These are phyloP conservation scores for Cryptococcus wingfieldii DNA, from an alignment of 1,284 basidiomycete species.

Conservation along the genomic window DNA sequence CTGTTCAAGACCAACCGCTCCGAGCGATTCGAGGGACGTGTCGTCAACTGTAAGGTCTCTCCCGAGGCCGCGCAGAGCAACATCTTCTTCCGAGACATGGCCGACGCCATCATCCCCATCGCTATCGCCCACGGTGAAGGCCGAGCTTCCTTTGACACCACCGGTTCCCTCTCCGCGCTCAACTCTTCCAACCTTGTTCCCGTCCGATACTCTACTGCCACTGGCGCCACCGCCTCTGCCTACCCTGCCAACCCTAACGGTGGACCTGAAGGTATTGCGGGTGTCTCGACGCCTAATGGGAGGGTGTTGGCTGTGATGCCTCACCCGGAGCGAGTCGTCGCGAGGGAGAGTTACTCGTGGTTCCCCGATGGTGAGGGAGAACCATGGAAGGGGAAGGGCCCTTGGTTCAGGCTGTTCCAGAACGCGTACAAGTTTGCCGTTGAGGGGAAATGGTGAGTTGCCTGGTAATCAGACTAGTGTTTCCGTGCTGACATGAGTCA, in stretches of 20 bases:
- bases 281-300: constrained; percentile 78
- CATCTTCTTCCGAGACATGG: constrained; percentile 87
- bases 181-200: constrained; percentile 59
- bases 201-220: constrained; percentile 70
- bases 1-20: constrained; percentile 84
- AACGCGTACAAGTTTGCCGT: constrained; percentile 60
- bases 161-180: constrained; percentile 51
- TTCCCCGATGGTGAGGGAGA: constrained; percentile 60
- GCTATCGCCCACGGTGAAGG: constrained; percentile 97
- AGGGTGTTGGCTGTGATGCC: constrained; percentile 94
- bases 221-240: constrained; percentile 61
- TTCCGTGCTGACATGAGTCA: background rate
- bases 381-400: constrained; percentile 68
- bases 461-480: background rate
- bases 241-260: constrained; percentile 98
- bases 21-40: constrained; percentile 87
- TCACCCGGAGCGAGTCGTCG: constrained; percentile 77
- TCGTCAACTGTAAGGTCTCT: constrained; percentile 71
- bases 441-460: constrained; percentile 5
- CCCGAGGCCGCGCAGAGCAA: constrained; percentile 57
- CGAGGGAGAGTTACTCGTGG: constrained; percentile 81
- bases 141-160: constrained; percentile 63
- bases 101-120: constrained; percentile 78
- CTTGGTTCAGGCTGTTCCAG: constrained; percentile 95
- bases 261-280: constrained; percentile 78